Conservation (phyloP, 345 rosid species). For the Aurinia saxatilis region DNA sequence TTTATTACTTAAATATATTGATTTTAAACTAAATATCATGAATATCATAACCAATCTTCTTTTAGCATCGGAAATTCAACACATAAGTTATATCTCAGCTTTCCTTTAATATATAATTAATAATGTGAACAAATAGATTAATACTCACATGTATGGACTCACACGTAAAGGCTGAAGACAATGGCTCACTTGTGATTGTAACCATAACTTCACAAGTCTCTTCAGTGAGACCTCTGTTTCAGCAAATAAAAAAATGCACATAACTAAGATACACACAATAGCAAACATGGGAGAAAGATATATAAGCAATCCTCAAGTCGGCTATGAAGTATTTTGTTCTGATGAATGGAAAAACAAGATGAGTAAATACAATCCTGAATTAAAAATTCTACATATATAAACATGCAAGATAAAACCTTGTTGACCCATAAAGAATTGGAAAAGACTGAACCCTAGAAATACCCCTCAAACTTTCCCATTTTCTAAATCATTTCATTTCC, state of each 20-base stretch:
- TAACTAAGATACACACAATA: not conserved
- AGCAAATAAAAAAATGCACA: conserved; percentile 43
- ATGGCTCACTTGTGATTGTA: conserved; percentile 75
- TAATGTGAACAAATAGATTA: too few relatives aligned
- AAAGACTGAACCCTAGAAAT: not conserved
- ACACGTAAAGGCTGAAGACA: too few relatives aligned
- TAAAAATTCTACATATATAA: not conserved
- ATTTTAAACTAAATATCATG: too few relatives aligned
- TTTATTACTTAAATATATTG: too few relatives aligned
- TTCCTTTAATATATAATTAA: too few relatives aligned
- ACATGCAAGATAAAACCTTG: not conserved
- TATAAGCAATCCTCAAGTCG: conserved; percentile 52
- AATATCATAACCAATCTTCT: too few relatives aligned
- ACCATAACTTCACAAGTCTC: conserved; percentile 78
- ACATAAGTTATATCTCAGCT: too few relatives aligned
- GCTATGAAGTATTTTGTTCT: conserved; percentile 76
- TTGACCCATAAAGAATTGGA: not conserved
- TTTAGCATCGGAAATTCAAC: too few relatives aligned
- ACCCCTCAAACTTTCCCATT: not conserved
- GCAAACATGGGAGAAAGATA: conserved; percentile 3
- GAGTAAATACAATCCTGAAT: not conserved
- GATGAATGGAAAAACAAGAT: conserved; percentile 12
- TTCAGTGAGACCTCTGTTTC: conserved; percentile 88
- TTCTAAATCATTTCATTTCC: not conserved
- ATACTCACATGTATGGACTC: too few relatives aligned